Percentiles rank a stretch among this genome's conserved stretches.
Conservation (phyloP, 2,329 filamentous ascomycete genomes). For the Fusarium piperis region DNA sequence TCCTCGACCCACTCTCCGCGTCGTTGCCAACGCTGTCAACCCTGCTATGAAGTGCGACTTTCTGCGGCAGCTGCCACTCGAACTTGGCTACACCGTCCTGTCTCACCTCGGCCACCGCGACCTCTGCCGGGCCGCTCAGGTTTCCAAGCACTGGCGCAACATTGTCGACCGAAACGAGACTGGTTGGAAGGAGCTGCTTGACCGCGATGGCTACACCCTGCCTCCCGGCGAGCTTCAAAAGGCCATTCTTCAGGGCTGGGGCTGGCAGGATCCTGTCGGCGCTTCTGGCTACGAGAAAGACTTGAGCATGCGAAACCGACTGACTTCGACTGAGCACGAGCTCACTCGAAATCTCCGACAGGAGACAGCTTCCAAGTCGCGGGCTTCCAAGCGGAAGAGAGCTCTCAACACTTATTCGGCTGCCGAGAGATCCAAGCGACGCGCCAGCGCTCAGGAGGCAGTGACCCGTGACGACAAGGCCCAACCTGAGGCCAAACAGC, state of each 20-base stretch:
- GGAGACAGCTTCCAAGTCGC: conserved; percentile 55
- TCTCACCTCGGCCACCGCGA: conserved; percentile 87
- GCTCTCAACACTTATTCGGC: conserved; percentile 55
- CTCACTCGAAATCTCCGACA: conserved; percentile 54
- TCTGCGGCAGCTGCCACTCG: conserved; percentile 81
- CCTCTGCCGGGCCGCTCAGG: conserved; percentile 89
- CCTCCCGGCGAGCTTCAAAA: conserved; percentile 84
- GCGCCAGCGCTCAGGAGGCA: conserved; percentile 59
- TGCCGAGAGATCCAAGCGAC: conserved; percentile 64
- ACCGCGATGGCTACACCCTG: conserved; percentile 82
- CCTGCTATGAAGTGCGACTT: conserved; percentile 96
- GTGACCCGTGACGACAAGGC: conserved; percentile 54
- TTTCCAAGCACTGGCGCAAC: conserved; percentile 92
- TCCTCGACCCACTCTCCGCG: conserved; percentile 85
- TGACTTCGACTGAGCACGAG: conserved; percentile 65
- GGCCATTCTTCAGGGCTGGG: conserved; percentile 93
- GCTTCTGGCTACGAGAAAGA: conserved; percentile 82
- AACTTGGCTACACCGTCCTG: conserved; percentile 88
- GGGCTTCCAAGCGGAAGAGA: conserved; percentile 67
- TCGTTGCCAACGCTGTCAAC: conserved; percentile 91
- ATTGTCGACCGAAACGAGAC: conserved; percentile 93
- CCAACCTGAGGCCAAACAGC: conserved; percentile 54
- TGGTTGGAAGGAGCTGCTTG: conserved; percentile 93
- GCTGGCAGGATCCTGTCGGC: conserved; percentile 90
- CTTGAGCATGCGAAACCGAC: conserved; percentile 68